Evolutionary conservation across 2,329 filamentous ascomycete genomes (phyloP).

Genomic region (Tolypocladium paradoxum): DNA sequence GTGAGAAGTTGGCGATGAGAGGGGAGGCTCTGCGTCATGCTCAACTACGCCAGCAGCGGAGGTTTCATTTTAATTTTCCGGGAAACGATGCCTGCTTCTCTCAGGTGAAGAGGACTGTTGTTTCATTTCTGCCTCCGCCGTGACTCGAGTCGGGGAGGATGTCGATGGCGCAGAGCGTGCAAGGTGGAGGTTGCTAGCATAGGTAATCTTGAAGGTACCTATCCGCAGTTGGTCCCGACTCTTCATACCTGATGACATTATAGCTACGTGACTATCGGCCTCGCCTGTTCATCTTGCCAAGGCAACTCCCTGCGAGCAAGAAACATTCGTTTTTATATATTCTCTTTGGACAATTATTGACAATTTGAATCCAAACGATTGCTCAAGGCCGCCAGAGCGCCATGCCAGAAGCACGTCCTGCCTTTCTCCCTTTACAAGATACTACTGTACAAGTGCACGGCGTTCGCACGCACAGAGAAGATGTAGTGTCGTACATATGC

Average conservation of each 20-base stretch:
- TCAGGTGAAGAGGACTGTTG: neutral
- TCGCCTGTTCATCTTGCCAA: neutral
- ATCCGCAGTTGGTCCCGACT: too few species aligned
- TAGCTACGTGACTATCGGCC: too few species aligned
- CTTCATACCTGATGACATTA: too few species aligned
- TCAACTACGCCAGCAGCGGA: neutral
- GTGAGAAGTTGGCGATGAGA: constrained; percentile 35
- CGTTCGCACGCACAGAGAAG: neutral
- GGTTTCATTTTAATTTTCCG: neutral
- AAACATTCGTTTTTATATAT: neutral
- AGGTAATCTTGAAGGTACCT: too few species aligned
- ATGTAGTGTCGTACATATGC: too few species aligned
- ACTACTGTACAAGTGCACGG: neutral
- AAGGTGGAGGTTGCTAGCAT: neutral
- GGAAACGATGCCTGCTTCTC: neutral
- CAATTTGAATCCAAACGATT: neutral
- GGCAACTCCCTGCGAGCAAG: neutral
- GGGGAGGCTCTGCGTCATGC: constrained; percentile 6
- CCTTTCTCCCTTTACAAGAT: neutral
- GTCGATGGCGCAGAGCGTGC: neutral
- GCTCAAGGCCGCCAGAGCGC: neutral
- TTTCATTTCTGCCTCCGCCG: neutral
- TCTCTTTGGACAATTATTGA: neutral
- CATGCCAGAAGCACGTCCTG: neutral
- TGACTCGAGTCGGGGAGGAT: neutral